These are phyloP conservation scores for Cyberlindnera mrakii DNA, from an alignment of 805 yeast genomes.

Conservation along the genomic window DNA sequence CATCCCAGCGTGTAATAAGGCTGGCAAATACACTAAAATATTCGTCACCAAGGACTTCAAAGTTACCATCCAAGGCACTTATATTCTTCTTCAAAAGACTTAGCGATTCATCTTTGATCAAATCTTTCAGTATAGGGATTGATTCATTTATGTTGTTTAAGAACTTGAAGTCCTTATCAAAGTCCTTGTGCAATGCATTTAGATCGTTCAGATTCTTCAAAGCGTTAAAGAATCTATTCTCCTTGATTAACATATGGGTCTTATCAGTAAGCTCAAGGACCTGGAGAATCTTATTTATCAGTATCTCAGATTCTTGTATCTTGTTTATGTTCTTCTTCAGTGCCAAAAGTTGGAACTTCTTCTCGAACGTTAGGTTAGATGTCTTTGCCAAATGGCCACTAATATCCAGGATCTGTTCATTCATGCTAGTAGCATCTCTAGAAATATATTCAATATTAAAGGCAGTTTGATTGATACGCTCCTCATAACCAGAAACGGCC, in stretches of 20 bases:
- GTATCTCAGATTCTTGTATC: constrained; percentile 63
- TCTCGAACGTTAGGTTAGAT: constrained; percentile 56
- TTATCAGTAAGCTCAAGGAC: constrained; percentile 83
- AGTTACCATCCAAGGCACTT: constrained; percentile 38
- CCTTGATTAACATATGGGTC: constrained; percentile 72
- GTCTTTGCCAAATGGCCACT: constrained; percentile 54
- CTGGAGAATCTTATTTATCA: constrained; percentile 67
- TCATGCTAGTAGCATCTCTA: constrained; percentile 47
- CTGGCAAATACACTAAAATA: constrained; percentile 47
- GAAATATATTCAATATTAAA: constrained; percentile 59
- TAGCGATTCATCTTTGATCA: constrained; percentile 70
- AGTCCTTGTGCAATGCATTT: constrained; percentile 62
- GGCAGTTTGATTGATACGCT: constrained; percentile 50
- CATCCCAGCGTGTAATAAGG: constrained; percentile 58
- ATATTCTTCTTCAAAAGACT: constrained; percentile 63
- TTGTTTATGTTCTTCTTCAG: constrained; percentile 59
- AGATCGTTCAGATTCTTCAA: constrained; percentile 76
- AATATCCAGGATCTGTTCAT: constrained; percentile 49
- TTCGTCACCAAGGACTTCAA: constrained; percentile 47
- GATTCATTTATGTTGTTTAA: constrained; percentile 67
- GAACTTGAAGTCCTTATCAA: constrained; percentile 66
- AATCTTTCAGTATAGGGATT: constrained; percentile 65
- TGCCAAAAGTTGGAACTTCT: constrained; percentile 54
- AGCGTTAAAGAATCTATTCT: constrained; percentile 77
- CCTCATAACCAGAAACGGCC: constrained; percentile 56